A percentile compares a stretch with the other conserved stretches of the same genome.
phyloP scores from a whole-genome alignment of 441 rosid species.

The Pelargonium exstipulatum region DNA sequence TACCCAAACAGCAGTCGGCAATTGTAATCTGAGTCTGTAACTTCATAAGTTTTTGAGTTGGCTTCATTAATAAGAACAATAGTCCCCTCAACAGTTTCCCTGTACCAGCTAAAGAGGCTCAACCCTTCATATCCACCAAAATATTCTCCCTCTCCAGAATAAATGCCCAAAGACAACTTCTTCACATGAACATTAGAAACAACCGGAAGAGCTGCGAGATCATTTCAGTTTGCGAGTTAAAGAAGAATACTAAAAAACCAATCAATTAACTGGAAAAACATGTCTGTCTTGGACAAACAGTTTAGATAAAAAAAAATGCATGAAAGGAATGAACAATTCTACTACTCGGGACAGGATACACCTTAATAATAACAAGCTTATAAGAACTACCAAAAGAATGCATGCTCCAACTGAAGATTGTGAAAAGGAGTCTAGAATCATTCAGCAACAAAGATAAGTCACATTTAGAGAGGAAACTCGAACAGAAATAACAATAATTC shows the following conservation, averaged over 20 bases:
- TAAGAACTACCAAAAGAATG: background rate
- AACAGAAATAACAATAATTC: conserved; percentile 11
- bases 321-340: background rate
- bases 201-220: conserved; percentile 63
- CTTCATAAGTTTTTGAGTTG: conserved; percentile 67
- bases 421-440: background rate
- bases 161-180: conserved; percentile 53
- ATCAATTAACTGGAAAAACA: background rate
- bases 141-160: conserved; percentile 88
- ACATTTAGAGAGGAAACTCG: background rate
- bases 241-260: conserved; percentile 8
- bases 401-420: background rate
- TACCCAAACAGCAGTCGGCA: conserved; percentile 84
- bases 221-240: conserved; percentile 17
- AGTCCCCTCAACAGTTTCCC: conserved; percentile 71
- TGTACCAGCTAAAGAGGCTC: conserved; percentile 90
- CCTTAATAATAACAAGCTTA: background rate
- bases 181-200: conserved; percentile 63
- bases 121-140: conserved; percentile 91
- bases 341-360: background rate
- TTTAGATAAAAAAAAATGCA: background rate
- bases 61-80: conserved; percentile 60
- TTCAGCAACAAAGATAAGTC: background rate
- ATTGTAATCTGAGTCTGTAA: conserved; percentile 72
- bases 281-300: conserved; percentile 8